These are phyloP conservation scores for Citrus inodora DNA, from an alignment of 345 rosid species.

Conservation along the genomic window DNA sequence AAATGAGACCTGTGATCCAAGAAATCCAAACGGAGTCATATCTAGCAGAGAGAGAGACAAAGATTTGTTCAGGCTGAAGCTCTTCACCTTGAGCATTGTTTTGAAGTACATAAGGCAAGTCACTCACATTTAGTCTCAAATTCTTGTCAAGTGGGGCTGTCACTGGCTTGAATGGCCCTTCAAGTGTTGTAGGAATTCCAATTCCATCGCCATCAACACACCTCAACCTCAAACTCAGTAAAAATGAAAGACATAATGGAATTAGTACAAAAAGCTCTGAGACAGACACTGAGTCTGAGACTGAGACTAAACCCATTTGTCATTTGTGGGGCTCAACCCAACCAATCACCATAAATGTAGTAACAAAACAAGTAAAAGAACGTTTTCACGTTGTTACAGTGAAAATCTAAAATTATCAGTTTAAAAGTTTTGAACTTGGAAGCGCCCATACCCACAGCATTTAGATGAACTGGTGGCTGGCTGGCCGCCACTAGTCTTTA, in stretches of 20 bases:
- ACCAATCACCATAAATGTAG: too few species aligned
- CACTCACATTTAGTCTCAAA: slow-evolving; percentile 38
- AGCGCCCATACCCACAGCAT: background rate
- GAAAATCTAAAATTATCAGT: too few species aligned
- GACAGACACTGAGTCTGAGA: background rate
- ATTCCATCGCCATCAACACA: slow-evolving; percentile 17
- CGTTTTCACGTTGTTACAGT: background rate
- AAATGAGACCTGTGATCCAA: slow-evolving; percentile 57
- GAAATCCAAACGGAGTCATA: slow-evolving; percentile 55
- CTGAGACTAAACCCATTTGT: background rate
- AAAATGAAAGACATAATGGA: background rate
- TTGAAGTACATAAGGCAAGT: slow-evolving; percentile 41
- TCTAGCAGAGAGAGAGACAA: slow-evolving; percentile 48
- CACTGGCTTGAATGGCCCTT: slow-evolving; percentile 62
- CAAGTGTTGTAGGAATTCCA: slow-evolving; percentile 47
- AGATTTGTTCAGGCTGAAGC: slow-evolving; percentile 58
- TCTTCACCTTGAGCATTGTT: slow-evolving; percentile 22
- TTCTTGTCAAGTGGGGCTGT: slow-evolving; percentile 44
- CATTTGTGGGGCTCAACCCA: too few species aligned
- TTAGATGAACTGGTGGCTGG: too few species aligned
- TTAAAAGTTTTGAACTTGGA: background rate
- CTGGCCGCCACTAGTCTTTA: too few species aligned
- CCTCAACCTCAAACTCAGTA: slow-evolving; percentile 4
- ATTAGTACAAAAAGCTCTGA: background rate
- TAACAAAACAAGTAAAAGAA: background rate